These are phyloP conservation scores for Colletotrichum lindemuthianum DNA, from an alignment of 2,329 filamentous ascomycete genomes.

Conservation along the genomic window DNA sequence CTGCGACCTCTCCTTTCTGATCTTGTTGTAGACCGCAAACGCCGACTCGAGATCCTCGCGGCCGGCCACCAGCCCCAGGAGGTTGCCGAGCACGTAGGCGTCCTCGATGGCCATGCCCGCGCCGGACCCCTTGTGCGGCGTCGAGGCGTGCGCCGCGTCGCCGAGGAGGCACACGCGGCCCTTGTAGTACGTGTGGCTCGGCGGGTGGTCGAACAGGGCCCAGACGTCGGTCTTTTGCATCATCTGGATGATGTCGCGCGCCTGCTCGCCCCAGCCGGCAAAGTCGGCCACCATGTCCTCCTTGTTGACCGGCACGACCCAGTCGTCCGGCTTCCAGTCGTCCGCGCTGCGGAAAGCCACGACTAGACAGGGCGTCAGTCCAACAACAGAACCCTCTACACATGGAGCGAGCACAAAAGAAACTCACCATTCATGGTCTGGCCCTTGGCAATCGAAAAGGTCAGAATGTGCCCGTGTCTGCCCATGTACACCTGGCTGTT, in stretches of 20 bases:
- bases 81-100: constrained; percentile 37
- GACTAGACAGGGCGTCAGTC: neutral
- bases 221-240: constrained; percentile 30
- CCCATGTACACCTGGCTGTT: constrained; percentile 64
- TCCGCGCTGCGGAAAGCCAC: constrained; percentile 23
- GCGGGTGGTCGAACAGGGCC: constrained; percentile 34
- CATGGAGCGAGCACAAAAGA: too few relatives aligned
- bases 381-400: neutral
- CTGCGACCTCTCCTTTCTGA: constrained; percentile 19
- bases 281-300: constrained; percentile 32
- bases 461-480: constrained; percentile 64
- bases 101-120: constrained; percentile 42
- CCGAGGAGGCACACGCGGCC: constrained; percentile 39
- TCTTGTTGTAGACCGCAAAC: constrained; percentile 34
- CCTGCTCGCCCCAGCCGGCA: constrained; percentile 23
- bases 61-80: constrained; percentile 5
- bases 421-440: constrained; percentile 58
- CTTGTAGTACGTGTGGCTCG: constrained; percentile 32
- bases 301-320: constrained; percentile 16
- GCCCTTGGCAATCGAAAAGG: constrained; percentile 66
- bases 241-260: constrained; percentile 20
- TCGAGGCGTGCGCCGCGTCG: constrained; percentile 41
- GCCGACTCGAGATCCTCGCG: constrained; percentile 29
- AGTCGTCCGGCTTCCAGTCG: constrained; percentile 27
- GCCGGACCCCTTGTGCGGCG: constrained; percentile 40